Base-by-base conservation (phyloP, 2,329 filamentous ascomycete species). In the Metarhizium brunneum region DNA sequence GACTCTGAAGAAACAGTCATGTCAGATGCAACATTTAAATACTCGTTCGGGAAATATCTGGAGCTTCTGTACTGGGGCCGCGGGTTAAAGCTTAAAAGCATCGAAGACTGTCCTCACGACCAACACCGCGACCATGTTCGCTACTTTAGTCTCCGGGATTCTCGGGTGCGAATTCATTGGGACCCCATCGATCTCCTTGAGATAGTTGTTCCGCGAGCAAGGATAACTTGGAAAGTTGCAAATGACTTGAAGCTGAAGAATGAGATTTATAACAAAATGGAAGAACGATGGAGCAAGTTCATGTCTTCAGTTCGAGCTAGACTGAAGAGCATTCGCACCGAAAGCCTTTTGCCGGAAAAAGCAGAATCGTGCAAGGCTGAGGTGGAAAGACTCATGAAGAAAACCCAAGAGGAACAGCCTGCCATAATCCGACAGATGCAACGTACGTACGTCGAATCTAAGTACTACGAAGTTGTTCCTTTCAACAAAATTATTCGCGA, bases 11-110 rank as follows among this genome's bases (percentile, higher is more conserved):
- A 92, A 50, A 88, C 89, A 61, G 85, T 87, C 36, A 96, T 99
- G 90, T 96, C 92, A 1, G 85, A 91, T 56, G 91, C 85, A 64
- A 95, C 92, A 0, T 99, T 91, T 88, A 96, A 95, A 68, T 99
- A 99, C 69, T 99, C 94, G 0, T 95, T 99, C 65, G 94, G 90
- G 11, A 99, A 99, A 70, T 99, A 97, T 65, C 78, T 99, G n/a
- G 94, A 99, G 71, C 77, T 99, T 18, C 91, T 92, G 2, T 97
- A 97, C 69, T 99, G 92, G 92, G 92, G 92, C 65, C 87, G 84
- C 47, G 87, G 90, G 42, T 74, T 97, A 51, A 88, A 85, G 66
- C 84, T 86, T 62, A 85, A 82, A 61, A 84, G 86, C 49, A 83
- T 85, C 32, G 77, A 88, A 42, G 75, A 69, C 53, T 99, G 95